Conservation (phyloP, 2,329 filamentous ascomycete genomes). For the Aspergillus ruber region DNA sequence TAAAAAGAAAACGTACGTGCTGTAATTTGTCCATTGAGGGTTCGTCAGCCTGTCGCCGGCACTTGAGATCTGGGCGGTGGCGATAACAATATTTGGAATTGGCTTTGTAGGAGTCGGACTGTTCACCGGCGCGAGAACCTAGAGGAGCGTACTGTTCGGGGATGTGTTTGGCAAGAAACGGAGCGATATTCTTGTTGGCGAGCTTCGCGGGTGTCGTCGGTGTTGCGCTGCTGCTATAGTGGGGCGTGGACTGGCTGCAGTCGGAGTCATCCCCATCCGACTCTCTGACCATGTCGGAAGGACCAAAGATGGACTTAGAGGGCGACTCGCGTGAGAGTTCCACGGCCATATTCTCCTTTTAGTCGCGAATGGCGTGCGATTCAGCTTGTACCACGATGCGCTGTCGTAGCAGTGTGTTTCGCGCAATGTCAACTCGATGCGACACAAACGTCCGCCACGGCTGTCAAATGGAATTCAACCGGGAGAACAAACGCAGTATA, state of each 20-base stretch:
- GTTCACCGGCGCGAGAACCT: slow-evolving; percentile 36
- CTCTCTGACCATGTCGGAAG: slow-evolving; percentile 7
- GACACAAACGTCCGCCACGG: neutral
- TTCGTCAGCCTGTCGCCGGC: slow-evolving; percentile 85
- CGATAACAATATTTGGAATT: slow-evolving; percentile 95
- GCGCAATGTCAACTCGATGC: too few species aligned
- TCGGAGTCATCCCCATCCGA: slow-evolving; percentile 17
- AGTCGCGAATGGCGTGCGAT: neutral
- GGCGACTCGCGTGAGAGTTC: slow-evolving; percentile 1
- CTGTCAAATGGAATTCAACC: too few species aligned
- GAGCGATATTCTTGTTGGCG: slow-evolving; percentile 71
- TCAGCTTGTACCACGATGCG: neutral
- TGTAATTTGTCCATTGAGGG: slow-evolving; percentile 94
- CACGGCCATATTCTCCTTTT: neutral
- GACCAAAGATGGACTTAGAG: slow-evolving; percentile 17
- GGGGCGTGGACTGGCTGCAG: slow-evolving; percentile 15
- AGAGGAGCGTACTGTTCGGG: slow-evolving; percentile 80
- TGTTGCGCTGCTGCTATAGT: slow-evolving; percentile 28
- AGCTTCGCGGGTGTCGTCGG: slow-evolving; percentile 51
- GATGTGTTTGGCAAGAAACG: slow-evolving; percentile 86
- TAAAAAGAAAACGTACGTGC: slow-evolving; percentile 57
- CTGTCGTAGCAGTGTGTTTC: too few species aligned
- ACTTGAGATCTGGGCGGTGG: slow-evolving; percentile 89
- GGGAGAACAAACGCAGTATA: neutral
- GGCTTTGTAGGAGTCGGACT: slow-evolving; percentile 39